Evolutionary conservation across 495 filamentous ascomycete genomes (phyloP).

Genomic region (Pyronema omphalodes): DNA sequence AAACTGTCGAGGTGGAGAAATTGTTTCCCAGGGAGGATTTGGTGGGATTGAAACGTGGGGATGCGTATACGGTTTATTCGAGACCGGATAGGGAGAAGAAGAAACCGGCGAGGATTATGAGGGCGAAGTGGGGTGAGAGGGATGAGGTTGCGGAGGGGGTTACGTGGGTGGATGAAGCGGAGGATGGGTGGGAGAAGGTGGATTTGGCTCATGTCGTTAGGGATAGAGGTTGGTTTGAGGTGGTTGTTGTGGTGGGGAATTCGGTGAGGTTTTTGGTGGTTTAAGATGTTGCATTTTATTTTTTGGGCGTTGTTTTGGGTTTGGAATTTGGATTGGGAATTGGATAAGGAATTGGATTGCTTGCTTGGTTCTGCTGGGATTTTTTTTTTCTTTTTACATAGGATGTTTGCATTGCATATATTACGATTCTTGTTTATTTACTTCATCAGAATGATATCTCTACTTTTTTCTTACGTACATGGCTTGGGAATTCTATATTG

Average conservation of each 20-base stretch:
- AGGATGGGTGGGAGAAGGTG: background rate
- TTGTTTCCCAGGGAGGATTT: background rate
- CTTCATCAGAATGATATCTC: no score
- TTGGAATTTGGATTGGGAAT: no score
- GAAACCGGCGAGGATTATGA: background rate
- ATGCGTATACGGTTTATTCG: background rate
- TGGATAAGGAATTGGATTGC: no score
- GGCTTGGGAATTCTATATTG: no score
- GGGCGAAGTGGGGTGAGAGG: background rate
- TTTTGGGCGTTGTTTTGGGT: background rate
- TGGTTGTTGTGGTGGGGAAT: constrained; percentile 65
- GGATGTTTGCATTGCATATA: no score
- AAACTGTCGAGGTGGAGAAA: background rate
- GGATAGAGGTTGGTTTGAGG: background rate
- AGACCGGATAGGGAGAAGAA: constrained; percentile 2
- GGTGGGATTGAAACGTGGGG: background rate
- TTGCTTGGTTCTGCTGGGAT: no score
- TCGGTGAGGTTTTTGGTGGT: constrained; percentile 36
- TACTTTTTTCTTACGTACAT: no score
- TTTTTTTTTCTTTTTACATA: no score
- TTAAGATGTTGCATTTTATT: background rate
- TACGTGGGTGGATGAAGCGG: background rate
- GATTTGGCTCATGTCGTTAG: background rate
- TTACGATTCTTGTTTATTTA: no score
- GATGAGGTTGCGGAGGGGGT: background rate